These are phyloP conservation scores for Nitzschia sp. DNA, from an alignment of 108 stramenopile genomes.

Conservation along the genomic window DNA sequence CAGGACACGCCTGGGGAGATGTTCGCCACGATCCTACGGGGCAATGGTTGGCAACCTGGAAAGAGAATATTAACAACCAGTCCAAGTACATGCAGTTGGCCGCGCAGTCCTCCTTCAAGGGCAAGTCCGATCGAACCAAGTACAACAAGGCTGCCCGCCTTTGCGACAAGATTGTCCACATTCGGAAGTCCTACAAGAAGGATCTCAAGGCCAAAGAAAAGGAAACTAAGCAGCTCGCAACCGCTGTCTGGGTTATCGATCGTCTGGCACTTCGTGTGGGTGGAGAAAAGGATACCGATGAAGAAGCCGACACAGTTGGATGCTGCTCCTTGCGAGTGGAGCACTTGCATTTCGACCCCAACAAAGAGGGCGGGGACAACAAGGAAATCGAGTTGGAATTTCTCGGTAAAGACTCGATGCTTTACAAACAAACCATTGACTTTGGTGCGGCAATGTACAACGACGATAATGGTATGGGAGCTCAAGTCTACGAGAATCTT, in stretches of 20 bases:
- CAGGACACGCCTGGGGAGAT: slow-evolving; percentile 96
- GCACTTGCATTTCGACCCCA: slow-evolving; percentile 96
- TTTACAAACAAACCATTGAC: slow-evolving; percentile 99
- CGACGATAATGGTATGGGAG: slow-evolving; percentile 88
- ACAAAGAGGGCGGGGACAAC: slow-evolving; percentile 74
- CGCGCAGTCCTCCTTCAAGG: slow-evolving; percentile 97
- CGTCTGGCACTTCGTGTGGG: slow-evolving; percentile 99
- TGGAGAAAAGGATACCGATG: slow-evolving; percentile 99
- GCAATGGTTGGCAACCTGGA: slow-evolving; percentile 98
- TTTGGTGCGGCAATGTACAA: slow-evolving; percentile 87
- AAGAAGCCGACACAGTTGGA: slow-evolving; percentile 99
- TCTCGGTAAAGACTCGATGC: slow-evolving; percentile 99
- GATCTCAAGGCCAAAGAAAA: slow-evolving; percentile 81
- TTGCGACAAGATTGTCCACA: slow-evolving; percentile 94
- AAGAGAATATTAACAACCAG: slow-evolving; percentile 94
- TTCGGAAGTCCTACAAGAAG: slow-evolving; percentile 91
- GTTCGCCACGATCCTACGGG: slow-evolving; percentile 96
- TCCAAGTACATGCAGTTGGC: slow-evolving; percentile 99
- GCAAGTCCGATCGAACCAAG: slow-evolving; percentile 96
- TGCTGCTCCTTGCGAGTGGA: slow-evolving; percentile 99
- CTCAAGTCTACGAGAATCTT: slow-evolving; percentile 92
- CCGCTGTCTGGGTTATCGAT: slow-evolving; percentile 99
- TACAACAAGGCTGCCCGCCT: slow-evolving; percentile 97
- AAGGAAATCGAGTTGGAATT: slow-evolving; percentile 99
- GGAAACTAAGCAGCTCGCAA: slow-evolving; percentile 90